Percentiles rank a stretch among this genome's conserved stretches.
phyloP scores from a whole-genome alignment of 495 filamentous ascomycete species.

The Aspergillus olivimuriae region DNA sequence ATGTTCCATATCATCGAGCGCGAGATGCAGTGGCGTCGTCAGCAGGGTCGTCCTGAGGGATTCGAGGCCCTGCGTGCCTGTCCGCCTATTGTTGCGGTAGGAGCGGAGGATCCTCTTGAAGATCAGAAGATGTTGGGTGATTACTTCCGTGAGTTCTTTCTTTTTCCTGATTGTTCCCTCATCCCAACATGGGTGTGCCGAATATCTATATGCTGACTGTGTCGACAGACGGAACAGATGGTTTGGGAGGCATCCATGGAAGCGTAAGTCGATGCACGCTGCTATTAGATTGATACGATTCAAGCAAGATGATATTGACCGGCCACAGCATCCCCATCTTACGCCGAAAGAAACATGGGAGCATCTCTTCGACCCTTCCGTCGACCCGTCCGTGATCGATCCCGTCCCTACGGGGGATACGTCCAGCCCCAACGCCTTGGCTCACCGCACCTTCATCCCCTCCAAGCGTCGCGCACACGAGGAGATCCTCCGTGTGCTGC shows the following conservation, averaged over 20 bases:
- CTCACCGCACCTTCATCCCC: slow-evolving; percentile 56
- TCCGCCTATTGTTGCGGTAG: slow-evolving; percentile 80
- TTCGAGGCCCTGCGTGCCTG: slow-evolving; percentile 61
- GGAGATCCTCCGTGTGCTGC: slow-evolving; percentile 78
- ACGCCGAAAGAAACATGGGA: slow-evolving; percentile 80
- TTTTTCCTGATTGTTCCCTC: too few relatives aligned
- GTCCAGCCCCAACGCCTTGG: neutral
- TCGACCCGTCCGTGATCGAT: slow-evolving; percentile 31
- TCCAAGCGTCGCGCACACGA: slow-evolving; percentile 65
- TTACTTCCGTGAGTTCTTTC: slow-evolving; percentile 69
- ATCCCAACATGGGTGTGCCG: too few relatives aligned
- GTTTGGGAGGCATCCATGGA: slow-evolving; percentile 82
- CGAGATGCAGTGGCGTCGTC: slow-evolving; percentile 77
- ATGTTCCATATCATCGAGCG: slow-evolving; percentile 90
- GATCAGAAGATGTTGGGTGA: slow-evolving; percentile 80
- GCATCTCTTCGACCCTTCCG: slow-evolving; percentile 59
- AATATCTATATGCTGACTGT: too few relatives aligned
- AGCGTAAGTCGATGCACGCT: slow-evolving; percentile 63
- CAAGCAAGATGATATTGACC: slow-evolving; percentile 3
- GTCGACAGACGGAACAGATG: slow-evolving; percentile 79
- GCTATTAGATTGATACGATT: too few relatives aligned
- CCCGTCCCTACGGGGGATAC: slow-evolving; percentile 27
- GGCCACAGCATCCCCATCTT: slow-evolving; percentile 72
- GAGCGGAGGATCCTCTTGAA: slow-evolving; percentile 76
- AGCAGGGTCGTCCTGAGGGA: slow-evolving; percentile 55